These are phyloP conservation scores for Rosa lucieae DNA, from an alignment of 306 rosid genomes.

Conservation along the genomic window DNA sequence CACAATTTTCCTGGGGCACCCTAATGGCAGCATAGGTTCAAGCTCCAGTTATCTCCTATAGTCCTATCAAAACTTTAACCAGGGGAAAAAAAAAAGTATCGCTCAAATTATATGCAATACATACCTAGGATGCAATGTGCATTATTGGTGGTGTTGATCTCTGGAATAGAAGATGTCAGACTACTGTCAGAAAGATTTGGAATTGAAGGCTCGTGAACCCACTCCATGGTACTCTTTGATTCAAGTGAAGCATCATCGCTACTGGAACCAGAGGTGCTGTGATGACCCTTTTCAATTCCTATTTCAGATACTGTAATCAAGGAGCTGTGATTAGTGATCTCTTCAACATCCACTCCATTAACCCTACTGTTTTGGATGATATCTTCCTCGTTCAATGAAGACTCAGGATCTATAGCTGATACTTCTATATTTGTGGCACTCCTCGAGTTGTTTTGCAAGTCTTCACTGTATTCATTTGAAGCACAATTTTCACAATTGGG, in stretches of 20 bases:
- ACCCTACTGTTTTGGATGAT: conserved; percentile 22
- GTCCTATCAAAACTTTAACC: background rate
- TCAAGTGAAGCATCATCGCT: conserved; percentile 41
- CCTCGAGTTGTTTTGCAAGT: conserved; percentile 34
- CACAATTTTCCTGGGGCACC: background rate
- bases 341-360: conserved; percentile 39
- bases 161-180: conserved; percentile 42
- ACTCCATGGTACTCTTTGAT: conserved; percentile 41
- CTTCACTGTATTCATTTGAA: conserved; percentile 37
- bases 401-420: conserved; percentile 32
- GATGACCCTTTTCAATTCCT: conserved; percentile 40
- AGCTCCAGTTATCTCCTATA: background rate
- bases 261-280: conserved; percentile 25
- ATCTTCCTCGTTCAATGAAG: conserved; percentile 44
- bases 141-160: conserved; percentile 39
- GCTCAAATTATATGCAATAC: conserved; percentile 15
- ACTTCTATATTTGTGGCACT: conserved; percentile 40
- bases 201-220: conserved; percentile 40
- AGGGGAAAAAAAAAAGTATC: background rate
- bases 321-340: conserved; percentile 35
- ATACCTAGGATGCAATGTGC: conserved; percentile 55
- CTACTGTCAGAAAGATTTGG: conserved; percentile 39
- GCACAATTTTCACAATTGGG: conserved; percentile 30
- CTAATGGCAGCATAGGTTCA: background rate
- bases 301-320: conserved; percentile 40